Base-by-base conservation (phyloP, 805 yeast genomes). In the Candida jianshihensis region DNA sequence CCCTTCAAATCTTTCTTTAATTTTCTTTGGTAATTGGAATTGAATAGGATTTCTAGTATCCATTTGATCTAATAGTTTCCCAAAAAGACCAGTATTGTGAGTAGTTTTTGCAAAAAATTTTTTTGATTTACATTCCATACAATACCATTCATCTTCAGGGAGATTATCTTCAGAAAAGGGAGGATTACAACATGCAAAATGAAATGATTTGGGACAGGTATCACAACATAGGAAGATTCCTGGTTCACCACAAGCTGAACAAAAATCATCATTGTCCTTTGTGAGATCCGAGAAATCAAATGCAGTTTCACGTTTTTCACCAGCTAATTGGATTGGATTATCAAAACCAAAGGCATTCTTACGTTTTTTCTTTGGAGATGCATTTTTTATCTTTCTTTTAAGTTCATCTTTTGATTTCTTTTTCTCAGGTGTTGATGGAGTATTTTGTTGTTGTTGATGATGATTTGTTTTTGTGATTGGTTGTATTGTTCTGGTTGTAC, bases 201-300 rank as follows among this genome's bases (percentile, higher is more conserved):
- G 98, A 60, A 90, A 92, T 2, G 96, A 84, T 49, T 71, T 71
- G 1, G 97, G 96, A 59, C 98, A 90, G 2, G 84, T 70, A 49
- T 90, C 98, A 61, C 98, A 90, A 60, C 97, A 92, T 18, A 90
- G 66, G 49, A 90, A 88, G 19, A 84, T 70, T 11, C 98, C 98
- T 0, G 88, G 67, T 19, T 87, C 85, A 2, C 94, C 89, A 62
- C 98, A 90, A 0, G 92, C 70, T n/a, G 84, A 67, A 53, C 98
- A 90, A 56, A 71, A 89, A 57, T 90, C 98, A 42, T 89, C 94
- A 56, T 90, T 92, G 33, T 57, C 68, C 34, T 54, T 54, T 7
- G 66, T 57, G 10, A 57, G 43, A 24, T 60, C 62, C 22, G 46
- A 45, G 30, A 46, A 47, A 22, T 56, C 57, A 35, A 53, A 43